A percentile compares a stretch with the other conserved stretches of the same genome.
These are phyloP conservation scores for Juncus effusus DNA, from an alignment of 176 grass and related monocot genomes.

Conservation along the genomic window DNA sequence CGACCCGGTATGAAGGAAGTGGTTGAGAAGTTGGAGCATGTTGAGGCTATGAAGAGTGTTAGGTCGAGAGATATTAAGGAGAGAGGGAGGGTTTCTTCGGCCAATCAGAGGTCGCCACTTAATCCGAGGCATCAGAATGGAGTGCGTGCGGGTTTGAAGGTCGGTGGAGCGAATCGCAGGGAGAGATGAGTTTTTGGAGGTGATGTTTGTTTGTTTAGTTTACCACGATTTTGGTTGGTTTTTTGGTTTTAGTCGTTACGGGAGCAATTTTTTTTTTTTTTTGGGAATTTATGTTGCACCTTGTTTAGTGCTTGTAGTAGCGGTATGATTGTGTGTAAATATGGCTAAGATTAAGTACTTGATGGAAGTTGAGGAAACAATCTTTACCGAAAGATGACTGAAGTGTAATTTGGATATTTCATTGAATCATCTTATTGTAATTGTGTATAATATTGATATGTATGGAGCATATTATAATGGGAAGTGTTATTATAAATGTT, in stretches of 20 bases:
- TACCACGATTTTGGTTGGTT: constrained; percentile 21
- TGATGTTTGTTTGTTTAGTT: constrained; percentile 13
- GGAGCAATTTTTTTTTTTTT: no score
- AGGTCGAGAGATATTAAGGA: constrained; percentile 36
- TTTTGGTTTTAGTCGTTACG: background rate
- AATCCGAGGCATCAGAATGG: constrained; percentile 26
- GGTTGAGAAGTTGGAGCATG: constrained; percentile 47
- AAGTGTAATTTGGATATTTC: no score
- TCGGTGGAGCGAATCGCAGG: constrained; percentile 13
- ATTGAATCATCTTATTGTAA: no score
- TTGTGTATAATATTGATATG: no score
- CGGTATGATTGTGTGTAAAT: no score
- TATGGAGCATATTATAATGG: no score
- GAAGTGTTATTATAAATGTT: no score
- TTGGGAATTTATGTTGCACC: no score
- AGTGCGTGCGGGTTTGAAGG: constrained; percentile 6
- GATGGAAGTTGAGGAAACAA: no score
- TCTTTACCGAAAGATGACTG: no score
- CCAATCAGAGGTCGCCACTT: constrained; percentile 25
- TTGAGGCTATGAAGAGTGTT: constrained; percentile 41
- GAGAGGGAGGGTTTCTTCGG: constrained; percentile 20
- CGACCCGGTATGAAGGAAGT: constrained; percentile 87
- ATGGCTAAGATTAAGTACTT: no score
- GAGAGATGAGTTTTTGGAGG: background rate
- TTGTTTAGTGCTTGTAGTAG: no score